A percentile compares a stretch with the other conserved stretches of the same genome.
These are phyloP conservation scores for Clarireedia homoeocarpa DNA, from an alignment of 2,329 filamentous ascomycete species.

Conservation along the genomic window DNA sequence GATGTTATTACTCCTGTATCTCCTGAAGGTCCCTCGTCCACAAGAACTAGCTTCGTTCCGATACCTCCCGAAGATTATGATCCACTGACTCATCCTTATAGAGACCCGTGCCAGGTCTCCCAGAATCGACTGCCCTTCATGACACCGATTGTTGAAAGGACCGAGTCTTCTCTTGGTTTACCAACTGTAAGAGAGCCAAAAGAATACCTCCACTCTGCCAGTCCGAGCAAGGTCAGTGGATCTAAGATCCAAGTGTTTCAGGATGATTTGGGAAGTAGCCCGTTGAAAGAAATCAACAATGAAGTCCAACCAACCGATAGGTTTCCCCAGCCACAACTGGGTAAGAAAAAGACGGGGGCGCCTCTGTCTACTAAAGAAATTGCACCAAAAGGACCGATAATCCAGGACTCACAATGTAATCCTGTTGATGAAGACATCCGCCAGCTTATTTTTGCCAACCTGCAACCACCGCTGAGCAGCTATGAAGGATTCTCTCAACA, in stretches of 20 bases:
- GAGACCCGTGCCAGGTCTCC: slow-evolving; percentile 69
- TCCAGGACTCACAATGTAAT: slow-evolving; percentile 80
- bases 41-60: slow-evolving; percentile 63
- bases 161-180: slow-evolving; percentile 74
- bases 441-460: slow-evolving; percentile 63
- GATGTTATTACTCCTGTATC: slow-evolving; percentile 40
- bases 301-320: slow-evolving; percentile 40
- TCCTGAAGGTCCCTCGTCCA: slow-evolving; percentile 29
- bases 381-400: slow-evolving; percentile 59
- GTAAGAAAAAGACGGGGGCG: slow-evolving; percentile 32
- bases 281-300: slow-evolving; percentile 58
- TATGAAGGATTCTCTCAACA: slow-evolving; percentile 79
- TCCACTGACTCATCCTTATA: slow-evolving; percentile 69
- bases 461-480: slow-evolving; percentile 63
- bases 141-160: slow-evolving; percentile 96
- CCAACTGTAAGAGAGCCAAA: slow-evolving; percentile 49
- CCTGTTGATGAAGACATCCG: slow-evolving; percentile 74
- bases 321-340: slow-evolving; percentile 45
- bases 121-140: slow-evolving; percentile 95
- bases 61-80: slow-evolving; percentile 82
- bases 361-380: slow-evolving; percentile 32
- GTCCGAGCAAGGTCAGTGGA: slow-evolving; percentile 50
- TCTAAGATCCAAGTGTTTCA: slow-evolving; percentile 14
- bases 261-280: slow-evolving; percentile 51
- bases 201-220: slow-evolving; percentile 55